phyloP scores from a whole-genome alignment of 371 early-diverging fungal species.

The Phascolomyces articulosus region DNA sequence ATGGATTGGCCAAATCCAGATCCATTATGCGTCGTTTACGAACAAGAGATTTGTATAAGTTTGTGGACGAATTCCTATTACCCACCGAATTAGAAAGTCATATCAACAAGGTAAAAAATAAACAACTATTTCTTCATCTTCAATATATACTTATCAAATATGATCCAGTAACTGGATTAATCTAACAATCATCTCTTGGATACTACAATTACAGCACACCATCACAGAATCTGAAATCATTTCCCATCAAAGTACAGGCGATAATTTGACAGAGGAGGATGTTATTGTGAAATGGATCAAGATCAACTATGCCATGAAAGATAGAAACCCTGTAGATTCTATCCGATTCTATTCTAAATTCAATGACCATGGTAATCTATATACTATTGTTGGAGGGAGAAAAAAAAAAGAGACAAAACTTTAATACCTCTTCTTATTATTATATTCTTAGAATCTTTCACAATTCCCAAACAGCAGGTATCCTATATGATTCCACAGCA shows the following conservation, averaged over 20 bases:
- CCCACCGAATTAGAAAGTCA: constrained; percentile 56
- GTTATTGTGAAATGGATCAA: constrained; percentile 74
- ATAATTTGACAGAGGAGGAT: constrained; percentile 61
- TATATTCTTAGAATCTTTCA: constrained; percentile 52
- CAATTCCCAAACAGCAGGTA: constrained; percentile 70
- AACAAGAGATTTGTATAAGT: constrained; percentile 82
- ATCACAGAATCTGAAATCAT: constrained; percentile 62
- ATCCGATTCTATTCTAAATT: constrained; percentile 83
- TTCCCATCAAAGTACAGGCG: constrained; percentile 58
- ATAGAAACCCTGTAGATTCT: constrained; percentile 84
- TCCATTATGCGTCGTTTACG: constrained; percentile 75
- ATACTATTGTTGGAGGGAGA: background rate
- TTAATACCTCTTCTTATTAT: background rate
- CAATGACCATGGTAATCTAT: constrained; percentile 43
- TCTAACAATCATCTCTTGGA: no score
- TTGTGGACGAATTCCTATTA: constrained; percentile 85
- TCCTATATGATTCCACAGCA: constrained; percentile 73
- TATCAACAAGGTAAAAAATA: constrained; percentile 49
- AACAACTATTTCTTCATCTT: no score
- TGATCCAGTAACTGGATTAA: background rate
- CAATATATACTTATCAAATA: background rate
- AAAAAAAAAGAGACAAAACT: background rate
- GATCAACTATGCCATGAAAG: constrained; percentile 84
- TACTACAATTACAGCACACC: no score
- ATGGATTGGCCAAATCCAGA: constrained; percentile 67